Evolutionary conservation across 108 stramenopile species (phyloP), one percentile per base, ranked within the genome.

Genomic region (Licmophora abbreviata): DNA sequence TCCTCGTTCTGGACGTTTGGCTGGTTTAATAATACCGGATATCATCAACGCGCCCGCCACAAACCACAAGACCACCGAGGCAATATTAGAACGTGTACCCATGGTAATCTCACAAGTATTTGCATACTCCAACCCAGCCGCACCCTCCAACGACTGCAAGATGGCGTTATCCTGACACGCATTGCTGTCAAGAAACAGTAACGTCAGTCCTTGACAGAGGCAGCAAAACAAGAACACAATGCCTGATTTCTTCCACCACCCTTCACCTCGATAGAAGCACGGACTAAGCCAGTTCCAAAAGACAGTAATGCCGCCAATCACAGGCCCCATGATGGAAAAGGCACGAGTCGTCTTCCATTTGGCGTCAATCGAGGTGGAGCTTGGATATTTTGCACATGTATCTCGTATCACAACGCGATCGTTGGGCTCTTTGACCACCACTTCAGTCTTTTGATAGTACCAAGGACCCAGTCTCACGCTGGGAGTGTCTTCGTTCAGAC

Each of bases 181-280:
- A 25, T 69, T 68, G 32, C 68, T 73, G 9, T 54, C 30, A 33
- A 73, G 41, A 25, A 73, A 47, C 0, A 73, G 52, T 22, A 73
- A 58, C 1, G 68, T 41, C 27, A 73, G 37, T 10, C 68, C 72
- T 26, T 69, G 64, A 49, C 63, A 73, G 41, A 73, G 44, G 42
- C 58, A 55, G 24, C 58, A 55, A 3, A 63, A 23, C 2, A 50
- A 2, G 31, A 22, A 64, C n/a, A 40, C 41, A 3, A 23, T 44
- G 24, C 61, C 52, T 32, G 35, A 32, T 1, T 48, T 24, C 29
- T 24, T 34, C 33, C 50, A 38, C 10, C 34, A 29, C 0, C 14
- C 29, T 10, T 36, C 41, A 5, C 40, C 51, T 3, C 47, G 46
- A 35, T 52, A 46, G 0, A 55, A 10, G 28, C 66, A 73, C 17